Conservation (phyloP, 495 filamentous ascomycete genomes). For the Schizothecium vesticola region DNA sequence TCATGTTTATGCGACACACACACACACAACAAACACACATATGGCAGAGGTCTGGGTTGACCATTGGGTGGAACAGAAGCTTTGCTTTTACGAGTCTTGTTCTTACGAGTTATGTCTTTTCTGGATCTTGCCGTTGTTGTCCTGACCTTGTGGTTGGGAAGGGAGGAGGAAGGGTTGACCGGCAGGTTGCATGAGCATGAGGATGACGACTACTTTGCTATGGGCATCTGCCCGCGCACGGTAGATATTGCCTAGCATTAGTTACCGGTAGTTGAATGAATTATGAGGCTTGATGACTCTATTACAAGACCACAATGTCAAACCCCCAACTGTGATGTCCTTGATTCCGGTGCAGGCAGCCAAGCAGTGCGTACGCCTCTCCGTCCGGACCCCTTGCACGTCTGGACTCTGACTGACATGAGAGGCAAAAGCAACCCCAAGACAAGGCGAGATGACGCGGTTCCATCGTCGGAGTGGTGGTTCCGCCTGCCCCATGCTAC, state of each 20-base stretch:
- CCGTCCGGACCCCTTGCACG: neutral
- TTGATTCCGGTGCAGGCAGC: neutral
- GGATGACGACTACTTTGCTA: neutral
- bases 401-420: too few relatives aligned
- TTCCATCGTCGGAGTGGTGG: neutral
- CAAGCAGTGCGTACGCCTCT: neutral
- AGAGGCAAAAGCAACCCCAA: neutral
- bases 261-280: conserved; percentile 10
- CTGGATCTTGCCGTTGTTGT: neutral
- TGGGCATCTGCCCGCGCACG: neutral
- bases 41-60: conserved; percentile 11
- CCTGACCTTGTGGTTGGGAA: neutral
- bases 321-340: neutral
- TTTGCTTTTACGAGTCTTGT: neutral
- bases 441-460: neutral
- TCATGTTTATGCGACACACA: neutral
- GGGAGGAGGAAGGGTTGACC: neutral
- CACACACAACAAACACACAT: neutral
- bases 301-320: neutral
- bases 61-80: conserved; percentile 6
- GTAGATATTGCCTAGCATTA: neutral
- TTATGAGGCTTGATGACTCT: conserved; percentile 13
- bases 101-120: neutral
- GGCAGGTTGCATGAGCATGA: neutral
- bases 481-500: neutral